Evolutionary conservation across 768 basidiomycete species (phyloP).

Genomic region (Trametes gibbosa): DNA sequence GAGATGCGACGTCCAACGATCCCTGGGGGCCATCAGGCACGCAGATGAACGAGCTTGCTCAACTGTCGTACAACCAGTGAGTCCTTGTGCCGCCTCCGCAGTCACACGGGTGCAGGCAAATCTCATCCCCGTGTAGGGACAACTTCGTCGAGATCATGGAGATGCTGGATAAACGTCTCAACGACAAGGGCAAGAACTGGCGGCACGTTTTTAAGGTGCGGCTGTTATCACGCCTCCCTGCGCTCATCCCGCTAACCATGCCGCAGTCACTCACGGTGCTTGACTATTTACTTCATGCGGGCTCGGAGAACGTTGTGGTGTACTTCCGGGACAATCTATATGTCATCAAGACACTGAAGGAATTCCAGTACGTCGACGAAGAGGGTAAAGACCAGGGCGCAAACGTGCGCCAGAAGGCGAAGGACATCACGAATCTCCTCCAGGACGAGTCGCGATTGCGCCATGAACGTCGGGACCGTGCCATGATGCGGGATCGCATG

Average conservation of each 20-base stretch:
- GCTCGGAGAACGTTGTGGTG: constrained; percentile 96
- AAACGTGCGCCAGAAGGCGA: constrained; percentile 97
- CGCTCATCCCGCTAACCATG: not conserved
- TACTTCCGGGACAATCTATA: constrained; percentile 98
- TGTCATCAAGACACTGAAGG: constrained; percentile 97
- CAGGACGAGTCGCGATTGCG: constrained; percentile 82
- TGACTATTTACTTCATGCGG: constrained; percentile 94
- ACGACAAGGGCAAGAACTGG: constrained; percentile 99
- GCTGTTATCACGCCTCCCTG: not conserved
- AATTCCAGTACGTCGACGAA: constrained; percentile 96
- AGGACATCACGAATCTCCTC: constrained; percentile 94
- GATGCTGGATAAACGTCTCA: constrained; percentile 97
- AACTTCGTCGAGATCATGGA: constrained; percentile 99
- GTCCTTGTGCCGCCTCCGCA: constrained; percentile 29
- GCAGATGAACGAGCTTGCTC: constrained; percentile 99
- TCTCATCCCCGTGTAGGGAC: constrained; percentile 46
- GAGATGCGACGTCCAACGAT: constrained; percentile 96
- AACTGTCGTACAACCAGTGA: constrained; percentile 95
- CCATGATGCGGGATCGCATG: constrained; percentile 95
- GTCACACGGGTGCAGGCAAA: not conserved
- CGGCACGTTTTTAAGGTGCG: constrained; percentile 96
- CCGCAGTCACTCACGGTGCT: constrained; percentile 83
- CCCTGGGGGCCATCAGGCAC: constrained; percentile 97
- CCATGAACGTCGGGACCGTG: constrained; percentile 79
- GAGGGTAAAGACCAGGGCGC: constrained; percentile 96